A percentile compares a stretch with the other conserved stretches of the same genome.
Evolutionary conservation across 441 rosid genomes (phyloP).

Genomic region (Populus trichocarpa): DNA sequence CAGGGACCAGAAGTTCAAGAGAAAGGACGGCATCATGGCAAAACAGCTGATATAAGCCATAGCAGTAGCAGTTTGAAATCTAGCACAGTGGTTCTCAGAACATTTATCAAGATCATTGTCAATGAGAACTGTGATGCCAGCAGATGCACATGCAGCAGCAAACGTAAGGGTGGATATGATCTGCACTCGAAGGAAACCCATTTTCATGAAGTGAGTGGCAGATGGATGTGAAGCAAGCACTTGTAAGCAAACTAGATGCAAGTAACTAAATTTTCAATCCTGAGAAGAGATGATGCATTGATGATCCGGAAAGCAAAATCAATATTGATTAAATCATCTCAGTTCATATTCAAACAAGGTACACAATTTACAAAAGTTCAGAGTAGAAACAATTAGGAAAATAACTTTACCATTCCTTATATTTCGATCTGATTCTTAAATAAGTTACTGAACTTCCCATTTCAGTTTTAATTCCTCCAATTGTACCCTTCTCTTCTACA

Average conservation of each 20-base stretch:
- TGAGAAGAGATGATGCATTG: background rate
- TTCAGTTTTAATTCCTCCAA: background rate
- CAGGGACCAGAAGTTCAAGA: no score
- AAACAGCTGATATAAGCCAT: no score
- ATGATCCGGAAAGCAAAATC: no score
- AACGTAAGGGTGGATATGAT: slow-evolving; percentile 71
- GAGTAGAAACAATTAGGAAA: background rate
- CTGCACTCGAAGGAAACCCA: slow-evolving; percentile 35
- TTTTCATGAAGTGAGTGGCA: background rate
- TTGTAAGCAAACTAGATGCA: no score
- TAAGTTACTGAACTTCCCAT: background rate
- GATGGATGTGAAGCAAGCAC: no score
- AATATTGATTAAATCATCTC: no score
- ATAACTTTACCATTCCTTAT: background rate
- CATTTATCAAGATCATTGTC: slow-evolving; percentile 42
- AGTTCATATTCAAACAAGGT: no score
- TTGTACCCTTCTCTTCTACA: no score
- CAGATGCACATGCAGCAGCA: slow-evolving; percentile 85
- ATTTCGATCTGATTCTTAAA: background rate
- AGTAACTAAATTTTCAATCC: background rate
- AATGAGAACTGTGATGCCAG: slow-evolving; percentile 42
- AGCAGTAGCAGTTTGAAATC: no score
- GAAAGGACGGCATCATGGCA: no score
- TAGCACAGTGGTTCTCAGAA: no score
- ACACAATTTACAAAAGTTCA: background rate